Conservation (phyloP, 495 filamentous ascomycete genomes). For the Trypethelium eluteriae region DNA sequence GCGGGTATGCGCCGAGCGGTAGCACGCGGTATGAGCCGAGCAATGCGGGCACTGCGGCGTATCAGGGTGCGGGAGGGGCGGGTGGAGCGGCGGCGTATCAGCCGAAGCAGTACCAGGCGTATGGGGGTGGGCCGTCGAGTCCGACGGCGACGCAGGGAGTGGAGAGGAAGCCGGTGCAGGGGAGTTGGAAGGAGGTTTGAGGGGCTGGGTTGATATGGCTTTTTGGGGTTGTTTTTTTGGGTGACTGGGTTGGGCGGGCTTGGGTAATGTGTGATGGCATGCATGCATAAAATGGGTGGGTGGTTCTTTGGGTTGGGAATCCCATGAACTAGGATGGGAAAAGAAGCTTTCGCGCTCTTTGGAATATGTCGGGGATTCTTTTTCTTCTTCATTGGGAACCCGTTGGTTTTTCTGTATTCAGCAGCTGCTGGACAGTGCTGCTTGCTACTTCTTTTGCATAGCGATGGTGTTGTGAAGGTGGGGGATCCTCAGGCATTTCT, state of each 20-base stretch:
- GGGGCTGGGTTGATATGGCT: background rate
- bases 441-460: conserved; percentile 4
- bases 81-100: conserved; percentile 18
- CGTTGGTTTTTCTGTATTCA: background rate
- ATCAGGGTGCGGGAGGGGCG: conserved; percentile 11
- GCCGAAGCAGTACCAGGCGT: conserved; percentile 4
- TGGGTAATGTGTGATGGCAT: background rate
- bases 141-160: conserved; percentile 7
- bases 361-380: too few species aligned
- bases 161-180: conserved; percentile 28
- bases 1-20: conserved; percentile 2
- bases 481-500: background rate
- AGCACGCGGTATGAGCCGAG: conserved; percentile 16
- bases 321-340: too few species aligned
- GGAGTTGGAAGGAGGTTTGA: conserved; percentile 33
- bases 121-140: background rate
- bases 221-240: background rate
- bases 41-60: conserved; percentile 13
- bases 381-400: too few species aligned
- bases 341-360: too few species aligned
- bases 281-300: background rate
- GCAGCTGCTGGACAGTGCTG: conserved; percentile 5
- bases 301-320: too few species aligned
- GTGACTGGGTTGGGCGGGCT: too few species aligned
- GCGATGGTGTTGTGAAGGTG: conserved; percentile 12